Conservation (phyloP, 225 moss, liverwort and hornwort species). For the Lunularia cruciata region DNA sequence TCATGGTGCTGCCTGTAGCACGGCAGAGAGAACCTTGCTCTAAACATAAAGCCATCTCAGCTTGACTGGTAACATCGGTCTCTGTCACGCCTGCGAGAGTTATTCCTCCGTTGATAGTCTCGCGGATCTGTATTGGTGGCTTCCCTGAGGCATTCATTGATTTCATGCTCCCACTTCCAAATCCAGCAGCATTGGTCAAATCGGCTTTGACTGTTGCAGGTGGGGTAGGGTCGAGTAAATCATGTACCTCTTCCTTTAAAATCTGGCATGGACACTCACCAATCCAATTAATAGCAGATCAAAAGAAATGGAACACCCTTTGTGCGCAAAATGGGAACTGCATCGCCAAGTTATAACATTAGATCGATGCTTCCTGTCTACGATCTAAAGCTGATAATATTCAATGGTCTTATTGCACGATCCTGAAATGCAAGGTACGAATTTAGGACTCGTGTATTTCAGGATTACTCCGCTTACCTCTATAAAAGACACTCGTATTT, state of each 20-base stretch:
- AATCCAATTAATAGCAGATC: background rate
- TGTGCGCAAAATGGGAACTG: too few species aligned
- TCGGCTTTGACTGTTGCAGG: slow-evolving; percentile 53
- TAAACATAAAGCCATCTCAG: slow-evolving; percentile 81
- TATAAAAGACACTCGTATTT: slow-evolving; percentile 91
- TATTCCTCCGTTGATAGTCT: slow-evolving; percentile 88
- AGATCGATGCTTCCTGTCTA: too few species aligned
- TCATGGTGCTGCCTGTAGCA: slow-evolving; percentile 95
- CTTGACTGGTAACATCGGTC: slow-evolving; percentile 69
- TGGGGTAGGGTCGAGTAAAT: slow-evolving; percentile 75
- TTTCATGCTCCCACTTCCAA: slow-evolving; percentile 64
- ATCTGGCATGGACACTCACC: slow-evolving; percentile 49
- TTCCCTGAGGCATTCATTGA: slow-evolving; percentile 49
- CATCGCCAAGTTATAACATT: too few species aligned
- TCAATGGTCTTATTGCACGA: too few species aligned
- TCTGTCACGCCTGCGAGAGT: slow-evolving; percentile 91
- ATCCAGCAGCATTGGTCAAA: slow-evolving; percentile 52
- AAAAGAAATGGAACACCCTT: too few species aligned
- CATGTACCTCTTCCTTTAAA: slow-evolving; percentile 95
- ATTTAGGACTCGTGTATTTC: too few species aligned
- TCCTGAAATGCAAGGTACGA: too few species aligned
- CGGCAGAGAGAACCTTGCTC: slow-evolving; percentile 97
- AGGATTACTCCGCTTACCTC: too few species aligned
- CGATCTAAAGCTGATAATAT: too few species aligned
- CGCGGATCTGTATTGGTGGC: slow-evolving; percentile 88